Conservation (phyloP, 176 grass and related monocot species). For the Carex pumila region DNA sequence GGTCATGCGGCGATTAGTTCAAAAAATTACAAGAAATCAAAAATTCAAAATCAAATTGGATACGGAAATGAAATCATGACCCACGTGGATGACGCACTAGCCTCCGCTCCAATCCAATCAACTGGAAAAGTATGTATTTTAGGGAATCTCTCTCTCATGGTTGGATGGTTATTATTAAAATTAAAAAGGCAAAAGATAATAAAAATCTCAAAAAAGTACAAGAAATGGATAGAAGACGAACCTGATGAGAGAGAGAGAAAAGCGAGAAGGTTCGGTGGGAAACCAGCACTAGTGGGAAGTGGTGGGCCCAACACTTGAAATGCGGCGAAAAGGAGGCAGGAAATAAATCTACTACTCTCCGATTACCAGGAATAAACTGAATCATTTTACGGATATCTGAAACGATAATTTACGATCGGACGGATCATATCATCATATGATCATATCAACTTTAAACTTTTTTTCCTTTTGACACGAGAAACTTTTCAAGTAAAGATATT, state of each 20-base stretch:
- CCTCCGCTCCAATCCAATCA: constrained; percentile 5
- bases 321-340: constrained; percentile 20
- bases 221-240: neutral
- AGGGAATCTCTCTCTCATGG: constrained; percentile 1
- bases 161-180: constrained; percentile 7
- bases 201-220: neutral
- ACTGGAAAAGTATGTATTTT: neutral
- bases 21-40: neutral
- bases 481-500: neutral
- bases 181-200: neutral
- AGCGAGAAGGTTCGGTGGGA: constrained; percentile 9
- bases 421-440: neutral
- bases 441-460: neutral
- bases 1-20: neutral
- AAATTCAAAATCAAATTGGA: constrained; percentile 15
- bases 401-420: neutral
- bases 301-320: neutral
- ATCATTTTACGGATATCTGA: neutral
- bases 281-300: neutral
- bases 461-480: neutral
- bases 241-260: neutral
- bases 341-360: neutral
- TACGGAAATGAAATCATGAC: neutral
- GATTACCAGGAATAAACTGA: neutral
- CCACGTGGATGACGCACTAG: constrained; percentile 17